phyloP scores from a whole-genome alignment of 1,284 basidiomycete species.

The Bondarzewia mesenterica region DNA sequence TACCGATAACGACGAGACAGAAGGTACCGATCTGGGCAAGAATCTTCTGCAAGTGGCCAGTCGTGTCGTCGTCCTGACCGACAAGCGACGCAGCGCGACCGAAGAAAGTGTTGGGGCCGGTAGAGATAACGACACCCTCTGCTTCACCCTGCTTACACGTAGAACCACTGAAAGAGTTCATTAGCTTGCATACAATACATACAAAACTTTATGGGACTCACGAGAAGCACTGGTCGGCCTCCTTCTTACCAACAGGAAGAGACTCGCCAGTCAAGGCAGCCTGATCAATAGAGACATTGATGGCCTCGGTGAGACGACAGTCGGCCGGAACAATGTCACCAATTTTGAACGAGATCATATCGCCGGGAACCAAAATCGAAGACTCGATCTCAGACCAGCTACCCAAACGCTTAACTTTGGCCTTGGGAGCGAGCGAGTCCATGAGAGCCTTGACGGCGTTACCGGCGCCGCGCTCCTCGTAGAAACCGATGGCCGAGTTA shows the following conservation, averaged over 20 bases:
- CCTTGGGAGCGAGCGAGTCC: slow-evolving; percentile 98
- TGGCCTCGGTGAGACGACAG: slow-evolving; percentile 89
- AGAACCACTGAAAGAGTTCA: slow-evolving; percentile 56
- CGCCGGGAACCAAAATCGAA: slow-evolving; percentile 83
- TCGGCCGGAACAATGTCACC: slow-evolving; percentile 96
- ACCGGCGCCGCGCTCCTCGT: slow-evolving; percentile 94
- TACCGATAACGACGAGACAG: slow-evolving; percentile 90
- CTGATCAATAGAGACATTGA: slow-evolving; percentile 96
- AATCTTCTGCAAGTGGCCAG: slow-evolving; percentile 97
- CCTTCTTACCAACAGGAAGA: slow-evolving; percentile 84
- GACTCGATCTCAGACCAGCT: slow-evolving; percentile 87
- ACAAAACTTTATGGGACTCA: slow-evolving; percentile 32
- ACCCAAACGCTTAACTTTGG: slow-evolving; percentile 82
- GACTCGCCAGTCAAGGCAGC: slow-evolving; percentile 96
- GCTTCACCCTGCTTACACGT: slow-evolving; percentile 98
- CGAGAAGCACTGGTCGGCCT: slow-evolving; percentile 94
- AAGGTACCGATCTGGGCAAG: slow-evolving; percentile 93
- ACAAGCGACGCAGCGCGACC: slow-evolving; percentile 93
- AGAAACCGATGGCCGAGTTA: slow-evolving; percentile 98
- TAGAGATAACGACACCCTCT: slow-evolving; percentile 94
- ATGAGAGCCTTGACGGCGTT: slow-evolving; percentile 99
- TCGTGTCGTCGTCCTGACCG: slow-evolving; percentile 92
- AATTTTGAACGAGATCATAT: slow-evolving; percentile 95
- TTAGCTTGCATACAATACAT: slow-evolving; percentile 8
- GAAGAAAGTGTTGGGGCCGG: slow-evolving; percentile 94